Evolutionary conservation across 2,329 filamentous ascomycete species (phyloP).

Genomic region (Pestalotiopsis sp.): DNA sequence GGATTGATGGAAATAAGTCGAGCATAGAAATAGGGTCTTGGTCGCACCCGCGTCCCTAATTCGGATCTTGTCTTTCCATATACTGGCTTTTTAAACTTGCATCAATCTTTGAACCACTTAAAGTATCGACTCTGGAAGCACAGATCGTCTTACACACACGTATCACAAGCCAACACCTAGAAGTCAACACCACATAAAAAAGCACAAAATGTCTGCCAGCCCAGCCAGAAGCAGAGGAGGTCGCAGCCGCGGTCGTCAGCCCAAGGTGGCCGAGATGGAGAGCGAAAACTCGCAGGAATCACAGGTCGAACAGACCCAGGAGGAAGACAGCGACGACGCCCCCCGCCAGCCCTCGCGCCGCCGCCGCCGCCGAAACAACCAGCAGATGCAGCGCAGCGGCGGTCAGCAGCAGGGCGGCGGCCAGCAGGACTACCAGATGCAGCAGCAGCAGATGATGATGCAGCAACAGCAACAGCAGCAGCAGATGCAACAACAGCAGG

Average conservation of each 20-base stretch:
- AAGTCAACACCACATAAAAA: neutral
- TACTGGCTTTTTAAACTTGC: neutral
- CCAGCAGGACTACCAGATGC: constrained; percentile 1
- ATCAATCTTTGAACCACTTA: neutral
- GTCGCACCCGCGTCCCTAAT: neutral
- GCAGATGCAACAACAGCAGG: constrained; percentile 13
- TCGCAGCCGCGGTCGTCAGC: constrained; percentile 2
- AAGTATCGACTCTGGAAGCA: neutral
- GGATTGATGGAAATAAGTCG: neutral
- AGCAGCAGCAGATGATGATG: constrained; percentile 6
- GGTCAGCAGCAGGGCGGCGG: neutral
- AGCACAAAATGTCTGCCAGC: constrained; percentile 9
- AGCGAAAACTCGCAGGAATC: constrained; percentile 17
- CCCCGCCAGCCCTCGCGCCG: constrained; percentile 22
- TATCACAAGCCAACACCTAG: neutral
- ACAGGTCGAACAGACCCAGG: constrained; percentile 24
- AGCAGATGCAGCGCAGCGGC: neutral
- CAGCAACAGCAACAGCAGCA: constrained; percentile 10
- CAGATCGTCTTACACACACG: neutral
- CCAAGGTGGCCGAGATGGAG: constrained; percentile 8
- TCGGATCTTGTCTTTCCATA: neutral
- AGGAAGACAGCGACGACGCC: constrained; percentile 26
- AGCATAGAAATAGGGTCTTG: neutral
- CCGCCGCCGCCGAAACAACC: constrained; percentile 15
- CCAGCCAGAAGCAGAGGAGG: constrained; percentile 2